phyloP scores from a whole-genome alignment of 257 asterid species.

The Henckelia pumila region DNA sequence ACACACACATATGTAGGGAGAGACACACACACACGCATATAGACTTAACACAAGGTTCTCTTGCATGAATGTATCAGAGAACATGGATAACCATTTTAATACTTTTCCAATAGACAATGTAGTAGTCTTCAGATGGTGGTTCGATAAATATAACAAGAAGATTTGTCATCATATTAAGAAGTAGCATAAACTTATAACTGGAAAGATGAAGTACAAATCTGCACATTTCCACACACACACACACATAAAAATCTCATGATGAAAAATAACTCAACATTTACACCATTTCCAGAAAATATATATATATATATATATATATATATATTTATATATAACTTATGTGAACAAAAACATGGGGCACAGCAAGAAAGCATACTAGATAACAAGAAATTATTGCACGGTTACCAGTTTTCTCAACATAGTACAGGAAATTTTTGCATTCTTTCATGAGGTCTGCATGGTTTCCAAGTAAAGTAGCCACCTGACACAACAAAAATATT shows the following conservation, averaged over 20 bases:
- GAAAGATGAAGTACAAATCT: constrained; percentile 19
- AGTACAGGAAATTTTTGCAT: constrained; percentile 46
- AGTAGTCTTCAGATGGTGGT: too few relatives aligned
- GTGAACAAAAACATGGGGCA: neutral
- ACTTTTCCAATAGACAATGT: too few relatives aligned
- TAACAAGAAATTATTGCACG: constrained; percentile 24
- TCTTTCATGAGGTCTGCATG: constrained; percentile 59
- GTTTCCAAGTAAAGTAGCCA: constrained; percentile 47
- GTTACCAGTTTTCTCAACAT: constrained; percentile 52
- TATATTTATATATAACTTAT: too few relatives aligned
- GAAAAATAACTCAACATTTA: constrained; percentile 22
- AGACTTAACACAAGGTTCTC: too few relatives aligned
- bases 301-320: too few relatives aligned
- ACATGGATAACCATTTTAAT: too few relatives aligned
- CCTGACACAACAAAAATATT: constrained; percentile 38
- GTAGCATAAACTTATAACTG: constrained; percentile 21
- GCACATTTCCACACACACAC: constrained; percentile 14
- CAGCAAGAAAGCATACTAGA: constrained; percentile 10
- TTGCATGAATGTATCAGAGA: too few relatives aligned
- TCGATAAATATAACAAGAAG: too few relatives aligned
- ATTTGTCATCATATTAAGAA: constrained; percentile 2
- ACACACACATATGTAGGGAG: too few relatives aligned
- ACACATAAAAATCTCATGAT: constrained; percentile 13
- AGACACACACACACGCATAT: too few relatives aligned
- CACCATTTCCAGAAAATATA: neutral